Evolutionary conservation across 345 rosid species (phyloP).

Genomic region (Diplotaxis tenuifolia): DNA sequence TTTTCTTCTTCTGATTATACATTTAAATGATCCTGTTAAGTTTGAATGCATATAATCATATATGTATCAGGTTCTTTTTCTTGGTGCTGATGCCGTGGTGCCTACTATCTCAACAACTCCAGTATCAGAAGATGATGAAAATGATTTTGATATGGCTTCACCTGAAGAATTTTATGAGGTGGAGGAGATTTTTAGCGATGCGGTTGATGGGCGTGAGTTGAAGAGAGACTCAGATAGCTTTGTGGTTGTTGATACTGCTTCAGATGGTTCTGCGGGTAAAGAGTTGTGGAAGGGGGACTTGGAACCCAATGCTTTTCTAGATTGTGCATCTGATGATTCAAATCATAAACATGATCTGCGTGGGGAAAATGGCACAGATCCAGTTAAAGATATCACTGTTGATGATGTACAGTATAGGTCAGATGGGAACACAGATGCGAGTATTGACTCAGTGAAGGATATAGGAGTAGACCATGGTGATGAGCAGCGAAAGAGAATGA

Average conservation of each 20-base stretch:
- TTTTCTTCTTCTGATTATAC: background rate
- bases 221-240: conserved; percentile 47
- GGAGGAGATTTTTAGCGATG: conserved; percentile 84
- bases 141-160: conserved; percentile 61
- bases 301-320: conserved; percentile 66
- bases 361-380: conserved; percentile 48
- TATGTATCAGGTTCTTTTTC: conserved; percentile 86
- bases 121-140: conserved; percentile 49
- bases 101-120: conserved; percentile 51
- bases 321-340: conserved; percentile 72
- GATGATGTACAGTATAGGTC: conserved; percentile 84
- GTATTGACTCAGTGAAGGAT: conserved; percentile 68
- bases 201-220: conserved; percentile 57
- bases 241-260: conserved; percentile 33
- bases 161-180: conserved; percentile 98
- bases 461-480: conserved; percentile 76
- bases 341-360: conserved; percentile 48
- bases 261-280: conserved; percentile 45
- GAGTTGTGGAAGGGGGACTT: conserved; percentile 67
- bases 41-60: conserved; percentile 66
- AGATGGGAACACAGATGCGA: conserved; percentile 50
- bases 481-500: conserved; percentile 37
- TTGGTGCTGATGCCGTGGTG: conserved; percentile 65
- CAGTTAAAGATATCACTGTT: conserved; percentile 86
- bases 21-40: conserved; percentile 44